Evolutionary conservation across 805 yeast genomes (phyloP).

Genomic region (Yamadazyma scolyti): DNA sequence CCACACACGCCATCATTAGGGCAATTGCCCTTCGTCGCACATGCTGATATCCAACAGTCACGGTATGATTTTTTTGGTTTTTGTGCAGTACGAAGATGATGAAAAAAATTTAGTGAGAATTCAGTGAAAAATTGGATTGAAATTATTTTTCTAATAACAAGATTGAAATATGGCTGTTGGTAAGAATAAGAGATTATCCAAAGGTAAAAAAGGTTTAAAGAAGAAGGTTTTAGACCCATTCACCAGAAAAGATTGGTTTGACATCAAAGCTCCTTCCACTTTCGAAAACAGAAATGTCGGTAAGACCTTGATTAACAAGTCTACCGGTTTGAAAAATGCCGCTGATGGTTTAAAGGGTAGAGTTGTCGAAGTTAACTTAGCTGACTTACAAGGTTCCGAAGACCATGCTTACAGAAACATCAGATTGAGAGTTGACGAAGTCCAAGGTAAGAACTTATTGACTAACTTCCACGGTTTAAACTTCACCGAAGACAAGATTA

Average conservation of each 20-base stretch:
- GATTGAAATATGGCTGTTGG: constrained; percentile 50
- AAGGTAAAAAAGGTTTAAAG: constrained; percentile 96
- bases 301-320: constrained; percentile 96
- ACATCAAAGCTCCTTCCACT: constrained; percentile 97
- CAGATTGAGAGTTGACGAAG: constrained; percentile 97
- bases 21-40: constrained; percentile 2
- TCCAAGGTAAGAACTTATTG: constrained; percentile 96
- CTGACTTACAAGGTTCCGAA: constrained; percentile 98
- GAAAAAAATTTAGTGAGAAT: constrained; percentile 3
- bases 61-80: neutral
- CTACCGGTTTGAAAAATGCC: constrained; percentile 97
- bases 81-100: constrained; percentile 3
- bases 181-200: constrained; percentile 65
- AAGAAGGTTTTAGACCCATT: constrained; percentile 99
- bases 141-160: constrained; percentile 16
- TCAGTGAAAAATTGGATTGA: constrained; percentile 2
- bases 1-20: no score
- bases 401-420: constrained; percentile 98
- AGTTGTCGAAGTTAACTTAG: constrained; percentile 91
- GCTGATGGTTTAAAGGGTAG: constrained; percentile 98
- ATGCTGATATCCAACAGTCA: constrained; percentile 3
- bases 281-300: constrained; percentile 98
- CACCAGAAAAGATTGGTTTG: constrained; percentile 99
- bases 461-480: constrained; percentile 99
- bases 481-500: constrained; percentile 96